A percentile compares a stretch with the other conserved stretches of the same genome.
phyloP scores from a whole-genome alignment of 2,329 filamentous ascomycete species.

The Macrophomina pseudophaseolina region DNA sequence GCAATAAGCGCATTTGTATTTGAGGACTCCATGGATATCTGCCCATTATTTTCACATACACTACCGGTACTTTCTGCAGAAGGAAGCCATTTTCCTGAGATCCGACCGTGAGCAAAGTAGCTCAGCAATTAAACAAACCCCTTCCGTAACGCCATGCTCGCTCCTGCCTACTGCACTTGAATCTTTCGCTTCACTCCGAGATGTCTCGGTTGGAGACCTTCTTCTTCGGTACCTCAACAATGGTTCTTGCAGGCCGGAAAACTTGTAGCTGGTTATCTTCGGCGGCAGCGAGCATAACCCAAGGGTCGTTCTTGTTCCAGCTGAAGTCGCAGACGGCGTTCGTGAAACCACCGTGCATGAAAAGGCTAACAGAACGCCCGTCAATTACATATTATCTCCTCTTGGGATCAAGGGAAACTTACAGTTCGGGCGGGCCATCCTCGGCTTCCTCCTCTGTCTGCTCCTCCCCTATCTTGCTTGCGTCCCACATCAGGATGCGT shows the following conservation, averaged over 20 bases:
- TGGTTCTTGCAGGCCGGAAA: conserved; percentile 55
- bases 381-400: not conserved
- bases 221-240: conserved; percentile 43
- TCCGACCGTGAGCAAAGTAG: conserved; percentile 14
- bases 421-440: conserved; percentile 94
- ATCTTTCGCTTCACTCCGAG: conserved; percentile 37
- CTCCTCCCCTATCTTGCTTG: conserved; percentile 89
- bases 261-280: conserved; percentile 97
- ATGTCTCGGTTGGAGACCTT: conserved; percentile 45
- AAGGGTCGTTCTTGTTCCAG: conserved; percentile 96
- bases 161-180: conserved; percentile 2
- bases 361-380: conserved; percentile 62
- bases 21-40: conserved; percentile 20
- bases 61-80: conserved; percentile 13
- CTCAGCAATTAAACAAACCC: conserved; percentile 15
- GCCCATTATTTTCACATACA: conserved; percentile 19
- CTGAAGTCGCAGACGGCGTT: conserved; percentile 96
- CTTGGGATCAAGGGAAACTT: conserved; percentile 47
- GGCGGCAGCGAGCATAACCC: conserved; percentile 93
- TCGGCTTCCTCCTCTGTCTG: conserved; percentile 94
- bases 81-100: conserved; percentile 11
- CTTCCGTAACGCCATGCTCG: conserved; percentile 17
- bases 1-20: conserved; percentile 8
- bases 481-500: conserved; percentile 94
- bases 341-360: conserved; percentile 99